Base-by-base conservation (phyloP, 2,329 filamentous ascomycete genomes). In the Pochonia chlamydosporia region DNA sequence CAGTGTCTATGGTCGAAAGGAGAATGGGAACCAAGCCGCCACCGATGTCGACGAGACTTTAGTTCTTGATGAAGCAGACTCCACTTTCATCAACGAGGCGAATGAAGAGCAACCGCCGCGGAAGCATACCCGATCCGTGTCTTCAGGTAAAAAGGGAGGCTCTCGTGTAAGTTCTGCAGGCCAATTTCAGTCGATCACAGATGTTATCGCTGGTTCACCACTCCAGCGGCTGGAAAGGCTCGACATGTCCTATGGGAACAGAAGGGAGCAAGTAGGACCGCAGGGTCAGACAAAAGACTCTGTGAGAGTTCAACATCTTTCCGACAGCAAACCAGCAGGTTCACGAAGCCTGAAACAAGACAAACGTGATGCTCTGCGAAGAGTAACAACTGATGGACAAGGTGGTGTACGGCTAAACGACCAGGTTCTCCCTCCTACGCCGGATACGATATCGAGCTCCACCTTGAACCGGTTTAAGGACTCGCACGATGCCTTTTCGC, bases 361-460 rank as follows among this genome's bases (percentile, higher is more conserved):
- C 47, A 78, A 76, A 59, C 64, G 71, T 35, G 70, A 75, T 13
- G 66, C 69, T 0, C 53, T 78, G 11, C 68, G 75, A 9, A 70
- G 63, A 36, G 76, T 80, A 6, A 56, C 72, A 25, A 79, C 76
- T 0, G 72, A 76, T 25, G 67, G 67, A 57, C 66, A 48, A 50
- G 66, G 56, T 51, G 65, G 63, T 51, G 71, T 67, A 33, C 63
- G 66, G 55, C 49, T 70, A 2, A 65, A 70, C 45, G 67, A 71
- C 5, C 69, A 73, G 16, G 63, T 62, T 16, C 63, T 81, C 2
- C 79, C 79, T 9, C 79, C 79, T 0, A 82, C 79, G 0, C 79
- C 79, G 0, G 78, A 82, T 53, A 82, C 79, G 0, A 76, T 81
- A 18, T 79, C 78, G 1, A 79, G 75, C 2, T 74, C 75, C 2